Evolutionary conservation across 2,329 filamentous ascomycete genomes (phyloP).

Genomic region (Sporothrix humicola): DNA sequence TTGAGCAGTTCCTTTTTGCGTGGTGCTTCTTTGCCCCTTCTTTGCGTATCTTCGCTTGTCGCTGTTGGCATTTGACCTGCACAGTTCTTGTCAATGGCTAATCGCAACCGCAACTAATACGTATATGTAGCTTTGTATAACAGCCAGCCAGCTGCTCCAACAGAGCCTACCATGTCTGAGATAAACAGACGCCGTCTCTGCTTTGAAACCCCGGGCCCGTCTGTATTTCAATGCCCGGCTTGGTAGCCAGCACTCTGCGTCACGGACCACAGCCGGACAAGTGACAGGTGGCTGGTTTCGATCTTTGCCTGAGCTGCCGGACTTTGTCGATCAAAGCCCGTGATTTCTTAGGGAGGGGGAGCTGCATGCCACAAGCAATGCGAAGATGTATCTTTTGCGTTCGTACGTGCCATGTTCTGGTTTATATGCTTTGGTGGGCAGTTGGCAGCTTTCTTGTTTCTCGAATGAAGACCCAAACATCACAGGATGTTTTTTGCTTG

Average conservation of each 20-base stretch:
- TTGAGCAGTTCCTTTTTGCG: neutral
- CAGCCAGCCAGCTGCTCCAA: neutral
- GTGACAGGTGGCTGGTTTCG: slow-evolving; percentile 24
- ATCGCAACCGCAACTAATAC: too few relatives aligned
- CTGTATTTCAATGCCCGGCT: slow-evolving; percentile 21
- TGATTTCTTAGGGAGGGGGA: neutral
- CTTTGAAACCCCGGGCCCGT: slow-evolving; percentile 28
- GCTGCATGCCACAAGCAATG: neutral
- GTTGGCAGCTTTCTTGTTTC: too few relatives aligned
- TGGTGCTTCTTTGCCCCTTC: neutral
- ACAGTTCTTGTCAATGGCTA: too few relatives aligned
- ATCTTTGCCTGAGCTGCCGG: slow-evolving; percentile 27
- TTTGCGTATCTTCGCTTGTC: slow-evolving; percentile 4
- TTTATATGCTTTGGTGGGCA: neutral
- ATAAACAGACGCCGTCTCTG: slow-evolving; percentile 3
- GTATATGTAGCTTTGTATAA: neutral
- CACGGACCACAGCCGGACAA: neutral
- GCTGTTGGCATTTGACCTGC: neutral
- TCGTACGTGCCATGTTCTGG: neutral
- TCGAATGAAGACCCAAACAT: neutral
- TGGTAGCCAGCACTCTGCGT: slow-evolving; percentile 2
- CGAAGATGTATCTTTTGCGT: neutral
- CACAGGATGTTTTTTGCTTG: too few relatives aligned
- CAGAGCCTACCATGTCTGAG: neutral
- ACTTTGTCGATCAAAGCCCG: slow-evolving; percentile 19